A percentile compares a stretch with the other conserved stretches of the same genome.
Evolutionary conservation across 176 grass and related monocot species (phyloP).

Genomic region (Carex littledalei): DNA sequence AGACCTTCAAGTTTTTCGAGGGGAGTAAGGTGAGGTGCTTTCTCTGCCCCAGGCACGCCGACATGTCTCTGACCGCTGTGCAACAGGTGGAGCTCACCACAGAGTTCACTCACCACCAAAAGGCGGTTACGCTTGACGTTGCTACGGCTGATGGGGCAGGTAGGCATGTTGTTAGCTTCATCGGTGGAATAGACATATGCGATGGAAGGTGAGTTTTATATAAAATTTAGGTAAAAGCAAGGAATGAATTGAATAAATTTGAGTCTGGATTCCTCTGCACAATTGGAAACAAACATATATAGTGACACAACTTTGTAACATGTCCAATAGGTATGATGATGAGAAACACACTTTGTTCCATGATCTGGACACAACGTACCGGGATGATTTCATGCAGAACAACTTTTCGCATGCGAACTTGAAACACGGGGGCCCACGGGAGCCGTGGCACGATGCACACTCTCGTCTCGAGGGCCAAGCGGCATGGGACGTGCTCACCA

Average conservation of each 20-base stretch:
- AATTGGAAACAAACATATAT: not conserved
- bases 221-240: too few species aligned
- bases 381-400: constrained; percentile 62
- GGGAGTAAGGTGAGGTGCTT: constrained; percentile 70
- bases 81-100: constrained; percentile 44
- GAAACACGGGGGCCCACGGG: constrained; percentile 58
- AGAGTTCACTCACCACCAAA: constrained; percentile 96
- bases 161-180: constrained; percentile 58
- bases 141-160: constrained; percentile 3
- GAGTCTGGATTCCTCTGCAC: too few species aligned
- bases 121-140: constrained; percentile 58
- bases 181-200: constrained; percentile 56
- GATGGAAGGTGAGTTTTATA: constrained; percentile 38
- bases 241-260: too few species aligned
- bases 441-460: constrained; percentile 89
- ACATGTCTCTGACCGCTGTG: constrained; percentile 49
- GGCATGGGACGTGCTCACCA: constrained; percentile 79
- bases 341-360: constrained; percentile 80
- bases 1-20: constrained; percentile 58
- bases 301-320: not conserved
- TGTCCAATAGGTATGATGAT: constrained; percentile 55
- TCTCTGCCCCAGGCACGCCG: constrained; percentile 60
- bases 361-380: constrained; percentile 47
- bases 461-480: constrained; percentile 57
- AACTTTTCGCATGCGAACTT: constrained; percentile 53